Conservation (phyloP, 352 stramenopile species). For the Elongisporangium senticosum region DNA sequence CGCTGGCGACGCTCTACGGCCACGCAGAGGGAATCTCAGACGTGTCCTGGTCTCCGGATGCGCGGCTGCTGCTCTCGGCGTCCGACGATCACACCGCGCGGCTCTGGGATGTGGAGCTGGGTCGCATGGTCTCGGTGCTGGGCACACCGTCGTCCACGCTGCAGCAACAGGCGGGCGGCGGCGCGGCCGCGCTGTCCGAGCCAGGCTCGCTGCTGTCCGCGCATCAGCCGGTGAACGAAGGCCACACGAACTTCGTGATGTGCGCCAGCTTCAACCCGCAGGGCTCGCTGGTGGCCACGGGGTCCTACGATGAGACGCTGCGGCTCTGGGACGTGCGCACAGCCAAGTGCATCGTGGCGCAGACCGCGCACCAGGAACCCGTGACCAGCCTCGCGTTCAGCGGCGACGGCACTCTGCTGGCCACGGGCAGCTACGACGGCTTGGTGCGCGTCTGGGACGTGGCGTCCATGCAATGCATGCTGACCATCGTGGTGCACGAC, state of each 20-base stretch:
- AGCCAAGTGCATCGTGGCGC: slow-evolving; percentile 81
- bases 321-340: slow-evolving; percentile 95
- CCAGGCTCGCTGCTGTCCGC: slow-evolving; percentile 5
- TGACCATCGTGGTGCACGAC: slow-evolving; percentile 73
- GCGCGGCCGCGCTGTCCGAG: slow-evolving; percentile 11
- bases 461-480: slow-evolving; percentile 93
- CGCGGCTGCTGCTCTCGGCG: slow-evolving; percentile 87
- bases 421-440: slow-evolving; percentile 73
- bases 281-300: slow-evolving; percentile 86
- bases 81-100: slow-evolving; percentile 95
- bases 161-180: slow-evolving; percentile 21
- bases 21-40: slow-evolving; percentile 94
- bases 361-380: slow-evolving; percentile 93
- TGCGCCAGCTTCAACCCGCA: slow-evolving; percentile 92
- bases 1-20: slow-evolving; percentile 55
- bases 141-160: slow-evolving; percentile 36
- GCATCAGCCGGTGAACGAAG: slow-evolving; percentile 20
- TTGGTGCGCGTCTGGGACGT: slow-evolving; percentile 95
- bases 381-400: slow-evolving; percentile 94
- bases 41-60: slow-evolving; percentile 86
- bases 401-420: slow-evolving; percentile 91
- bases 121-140: slow-evolving; percentile 64
- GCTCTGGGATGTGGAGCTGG: slow-evolving; percentile 92
- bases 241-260: slow-evolving; percentile 95
- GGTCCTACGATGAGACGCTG: slow-evolving; percentile 93